phyloP scores from a whole-genome alignment of 768 basidiomycete species.

The Pleurotus tuoliensis region DNA sequence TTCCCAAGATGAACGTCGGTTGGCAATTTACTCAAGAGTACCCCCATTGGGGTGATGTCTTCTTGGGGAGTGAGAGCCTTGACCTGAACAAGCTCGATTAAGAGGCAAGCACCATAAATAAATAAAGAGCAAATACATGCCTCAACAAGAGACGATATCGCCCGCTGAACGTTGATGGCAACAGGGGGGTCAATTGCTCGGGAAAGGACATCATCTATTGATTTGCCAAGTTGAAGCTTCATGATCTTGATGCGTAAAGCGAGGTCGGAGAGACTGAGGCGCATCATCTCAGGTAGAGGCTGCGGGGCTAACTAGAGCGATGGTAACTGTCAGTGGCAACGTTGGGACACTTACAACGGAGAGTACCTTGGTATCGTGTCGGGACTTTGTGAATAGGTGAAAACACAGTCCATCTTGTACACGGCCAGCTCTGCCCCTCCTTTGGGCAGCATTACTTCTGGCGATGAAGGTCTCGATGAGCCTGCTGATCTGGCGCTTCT shows the following conservation, averaged over 20 bases:
- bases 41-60: conserved; percentile 93
- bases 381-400: conserved; percentile 88
- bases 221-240: conserved; percentile 77
- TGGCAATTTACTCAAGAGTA: conserved; percentile 84
- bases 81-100: conserved; percentile 41
- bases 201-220: conserved; percentile 88
- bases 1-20: conserved; percentile 96
- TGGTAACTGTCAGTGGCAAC: conserved; percentile 1
- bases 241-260: conserved; percentile 92
- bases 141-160: conserved; percentile 88
- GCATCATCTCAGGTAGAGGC: conserved; percentile 93
- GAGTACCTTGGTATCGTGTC: conserved; percentile 71
- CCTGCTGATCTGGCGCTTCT: conserved; percentile 93
- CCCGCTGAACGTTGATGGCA: conserved; percentile 82
- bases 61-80: conserved; percentile 80
- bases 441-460: conserved; percentile 85
- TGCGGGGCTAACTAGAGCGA: conserved; percentile 72
- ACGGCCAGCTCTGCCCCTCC: conserved; percentile 88
- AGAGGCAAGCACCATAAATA: too few relatives aligned
- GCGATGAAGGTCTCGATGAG: conserved; percentile 90
- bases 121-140: conserved; percentile 26
- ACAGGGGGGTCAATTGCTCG: conserved; percentile 88
- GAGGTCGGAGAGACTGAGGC: conserved; percentile 88
- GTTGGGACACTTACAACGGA: background rate
- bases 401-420: conserved; percentile 89